Evolutionary conservation across 257 asterid genomes (phyloP).

Genomic region (Catharanthus roseus): DNA sequence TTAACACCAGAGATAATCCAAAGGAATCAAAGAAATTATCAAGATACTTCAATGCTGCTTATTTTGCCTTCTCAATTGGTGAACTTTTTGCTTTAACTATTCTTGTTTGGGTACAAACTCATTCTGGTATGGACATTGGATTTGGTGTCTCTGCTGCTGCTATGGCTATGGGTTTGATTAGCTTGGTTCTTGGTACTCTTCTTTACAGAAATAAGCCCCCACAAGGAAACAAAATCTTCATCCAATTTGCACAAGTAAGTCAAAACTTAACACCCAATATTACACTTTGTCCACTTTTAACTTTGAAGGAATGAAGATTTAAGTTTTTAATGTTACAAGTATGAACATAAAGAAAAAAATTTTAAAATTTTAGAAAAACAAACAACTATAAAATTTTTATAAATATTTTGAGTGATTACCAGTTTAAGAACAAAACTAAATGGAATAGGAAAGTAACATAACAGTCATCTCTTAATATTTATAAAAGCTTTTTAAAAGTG

Average conservation of each 20-base stretch:
- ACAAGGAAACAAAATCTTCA: constrained; percentile 56
- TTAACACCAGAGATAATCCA: constrained; percentile 38
- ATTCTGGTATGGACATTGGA: constrained; percentile 95
- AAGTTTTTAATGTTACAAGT: too few relatives aligned
- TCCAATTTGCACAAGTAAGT: constrained; percentile 77
- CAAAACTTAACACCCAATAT: neutral
- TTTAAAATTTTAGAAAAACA: too few relatives aligned
- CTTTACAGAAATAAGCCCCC: constrained; percentile 77
- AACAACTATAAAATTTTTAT: too few relatives aligned
- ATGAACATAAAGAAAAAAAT: too few relatives aligned
- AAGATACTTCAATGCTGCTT: constrained; percentile 84
- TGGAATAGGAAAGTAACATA: too few relatives aligned
- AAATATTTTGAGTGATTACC: too few relatives aligned
- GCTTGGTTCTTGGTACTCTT: constrained; percentile 51
- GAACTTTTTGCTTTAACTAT: constrained; percentile 74
- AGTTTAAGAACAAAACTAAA: too few relatives aligned
- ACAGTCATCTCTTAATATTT: too few relatives aligned
- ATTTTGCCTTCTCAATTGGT: constrained; percentile 85
- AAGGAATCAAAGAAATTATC: constrained; percentile 65
- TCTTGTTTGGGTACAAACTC: constrained; percentile 84
- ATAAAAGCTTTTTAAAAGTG: too few relatives aligned
- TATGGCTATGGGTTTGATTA: constrained; percentile 74
- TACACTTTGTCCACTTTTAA: too few relatives aligned
- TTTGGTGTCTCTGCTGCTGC: constrained; percentile 85
- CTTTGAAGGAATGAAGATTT: too few relatives aligned